Conservation (phyloP, 1,284 basidiomycete species). For the Ceratobasidium sp. region DNA sequence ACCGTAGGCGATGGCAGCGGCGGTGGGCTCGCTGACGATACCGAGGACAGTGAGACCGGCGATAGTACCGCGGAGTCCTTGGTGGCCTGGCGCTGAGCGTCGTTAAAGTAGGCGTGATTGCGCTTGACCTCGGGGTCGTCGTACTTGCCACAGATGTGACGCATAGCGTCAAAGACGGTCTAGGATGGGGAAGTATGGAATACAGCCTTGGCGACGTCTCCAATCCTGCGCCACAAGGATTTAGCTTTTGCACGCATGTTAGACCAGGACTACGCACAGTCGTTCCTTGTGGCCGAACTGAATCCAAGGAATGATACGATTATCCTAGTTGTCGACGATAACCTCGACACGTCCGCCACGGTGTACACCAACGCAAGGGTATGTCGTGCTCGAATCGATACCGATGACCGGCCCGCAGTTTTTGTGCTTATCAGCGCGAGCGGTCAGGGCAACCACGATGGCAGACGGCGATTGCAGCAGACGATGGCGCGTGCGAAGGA, state of each 20-base stretch:
- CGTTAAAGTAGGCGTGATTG: constrained; percentile 98
- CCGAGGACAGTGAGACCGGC: constrained; percentile 96
- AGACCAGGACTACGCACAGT: constrained; percentile 69
- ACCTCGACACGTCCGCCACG: constrained; percentile 94
- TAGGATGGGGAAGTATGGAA: constrained; percentile 90
- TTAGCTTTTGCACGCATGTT: not conserved
- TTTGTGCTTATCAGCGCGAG: constrained; percentile 56
- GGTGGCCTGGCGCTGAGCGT: constrained; percentile 98
- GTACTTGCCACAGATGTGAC: no score
- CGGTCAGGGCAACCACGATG: constrained; percentile 44
- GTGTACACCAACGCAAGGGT: constrained; percentile 75
- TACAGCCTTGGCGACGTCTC: constrained; percentile 84
- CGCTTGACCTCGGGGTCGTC: no score
- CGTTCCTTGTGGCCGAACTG: constrained; percentile 91
- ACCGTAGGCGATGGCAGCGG: constrained; percentile 98
- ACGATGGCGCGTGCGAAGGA: constrained; percentile 41
- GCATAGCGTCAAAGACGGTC: constrained; percentile 96
- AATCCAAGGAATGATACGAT: constrained; percentile 97
- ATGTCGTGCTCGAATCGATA: constrained; percentile 83
- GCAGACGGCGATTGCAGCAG: constrained; percentile 42
- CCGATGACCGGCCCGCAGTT: constrained; percentile 96
- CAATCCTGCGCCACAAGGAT: constrained; percentile 60
- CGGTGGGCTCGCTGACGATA: constrained; percentile 99
- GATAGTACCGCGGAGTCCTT: constrained; percentile 98
- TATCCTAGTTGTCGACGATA: constrained; percentile 97